Conservation (phyloP, 2,329 filamentous ascomycete genomes). For the Neofusicoccum umdonicola region DNA sequence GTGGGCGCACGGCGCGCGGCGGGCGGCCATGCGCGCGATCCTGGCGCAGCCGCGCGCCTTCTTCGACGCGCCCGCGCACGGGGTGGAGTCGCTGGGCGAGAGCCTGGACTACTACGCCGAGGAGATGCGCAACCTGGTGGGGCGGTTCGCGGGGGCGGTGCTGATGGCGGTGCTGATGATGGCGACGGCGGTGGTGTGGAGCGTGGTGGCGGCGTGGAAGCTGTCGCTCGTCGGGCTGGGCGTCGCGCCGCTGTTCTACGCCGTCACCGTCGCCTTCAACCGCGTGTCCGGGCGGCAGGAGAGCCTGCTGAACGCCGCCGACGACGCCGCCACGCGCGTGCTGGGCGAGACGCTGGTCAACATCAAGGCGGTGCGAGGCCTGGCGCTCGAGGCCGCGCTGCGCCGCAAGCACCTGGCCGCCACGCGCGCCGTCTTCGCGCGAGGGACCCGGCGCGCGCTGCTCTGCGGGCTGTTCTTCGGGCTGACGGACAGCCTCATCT, state of each 20-base stretch:
- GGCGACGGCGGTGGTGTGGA: slow-evolving; percentile 69
- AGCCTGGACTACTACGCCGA: slow-evolving; percentile 79
- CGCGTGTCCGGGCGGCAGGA: slow-evolving; percentile 71
- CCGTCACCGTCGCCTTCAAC: slow-evolving; percentile 64
- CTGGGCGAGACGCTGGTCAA: slow-evolving; percentile 75
- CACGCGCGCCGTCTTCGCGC: slow-evolving; percentile 51
- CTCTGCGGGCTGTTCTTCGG: slow-evolving; percentile 73
- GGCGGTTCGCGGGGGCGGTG: slow-evolving; percentile 70
- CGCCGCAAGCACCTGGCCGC: slow-evolving; percentile 58
- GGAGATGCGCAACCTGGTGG: slow-evolving; percentile 80
- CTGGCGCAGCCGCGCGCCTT: slow-evolving; percentile 74
- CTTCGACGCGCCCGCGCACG: slow-evolving; percentile 71
- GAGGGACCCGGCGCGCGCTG: slow-evolving; percentile 65
- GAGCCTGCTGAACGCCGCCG: slow-evolving; percentile 60
- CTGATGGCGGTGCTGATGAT: slow-evolving; percentile 68
- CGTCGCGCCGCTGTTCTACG: slow-evolving; percentile 65
- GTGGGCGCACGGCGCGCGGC: slow-evolving; percentile 74
- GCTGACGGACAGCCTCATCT: slow-evolving; percentile 68
- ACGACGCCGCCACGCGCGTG: slow-evolving; percentile 59
- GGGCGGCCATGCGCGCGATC: slow-evolving; percentile 65
- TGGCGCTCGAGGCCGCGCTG: slow-evolving; percentile 74
- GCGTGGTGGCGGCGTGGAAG: slow-evolving; percentile 72
- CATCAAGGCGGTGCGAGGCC: slow-evolving; percentile 72
- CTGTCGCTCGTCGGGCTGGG: slow-evolving; percentile 74
- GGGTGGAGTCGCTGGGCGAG: slow-evolving; percentile 62